phyloP scores from a whole-genome alignment of 352 stramenopile species.

The Phytophthora parvispora region DNA sequence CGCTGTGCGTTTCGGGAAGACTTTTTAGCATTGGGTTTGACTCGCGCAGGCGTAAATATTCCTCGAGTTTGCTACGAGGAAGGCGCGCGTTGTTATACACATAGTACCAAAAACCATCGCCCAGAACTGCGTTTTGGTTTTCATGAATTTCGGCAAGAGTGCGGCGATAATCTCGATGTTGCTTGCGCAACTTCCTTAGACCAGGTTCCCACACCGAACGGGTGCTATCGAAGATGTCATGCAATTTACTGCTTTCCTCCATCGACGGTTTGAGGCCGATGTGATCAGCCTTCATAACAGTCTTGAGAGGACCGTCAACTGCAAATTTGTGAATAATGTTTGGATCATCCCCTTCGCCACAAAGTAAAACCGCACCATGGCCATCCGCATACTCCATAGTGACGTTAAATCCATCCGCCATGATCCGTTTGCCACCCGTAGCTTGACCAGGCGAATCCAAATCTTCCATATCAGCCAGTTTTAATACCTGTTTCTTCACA shows the following conservation, averaged over 20 bases:
- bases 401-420: neutral
- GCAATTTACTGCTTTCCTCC: neutral
- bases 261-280: neutral
- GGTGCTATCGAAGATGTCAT: neutral
- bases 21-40: neutral
- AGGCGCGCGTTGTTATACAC: constrained; percentile 44
- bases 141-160: neutral
- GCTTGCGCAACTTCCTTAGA: neutral
- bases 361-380: neutral
- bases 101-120: constrained; percentile 46
- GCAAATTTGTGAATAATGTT: neutral
- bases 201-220: neutral
- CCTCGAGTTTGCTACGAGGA: constrained; percentile 19
- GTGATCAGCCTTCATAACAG: neutral
- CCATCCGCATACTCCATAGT: neutral
- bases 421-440: neutral
- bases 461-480: neutral
- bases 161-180: neutral
- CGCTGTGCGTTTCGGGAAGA: neutral
- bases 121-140: constrained; percentile 13
- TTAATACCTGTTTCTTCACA: neutral
- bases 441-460: neutral
- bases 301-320: neutral
- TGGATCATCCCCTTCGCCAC: neutral
- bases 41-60: neutral